phyloP scores from a whole-genome alignment of 225 moss, liverwort and hornwort species.

The Sphagnum tenellum region DNA sequence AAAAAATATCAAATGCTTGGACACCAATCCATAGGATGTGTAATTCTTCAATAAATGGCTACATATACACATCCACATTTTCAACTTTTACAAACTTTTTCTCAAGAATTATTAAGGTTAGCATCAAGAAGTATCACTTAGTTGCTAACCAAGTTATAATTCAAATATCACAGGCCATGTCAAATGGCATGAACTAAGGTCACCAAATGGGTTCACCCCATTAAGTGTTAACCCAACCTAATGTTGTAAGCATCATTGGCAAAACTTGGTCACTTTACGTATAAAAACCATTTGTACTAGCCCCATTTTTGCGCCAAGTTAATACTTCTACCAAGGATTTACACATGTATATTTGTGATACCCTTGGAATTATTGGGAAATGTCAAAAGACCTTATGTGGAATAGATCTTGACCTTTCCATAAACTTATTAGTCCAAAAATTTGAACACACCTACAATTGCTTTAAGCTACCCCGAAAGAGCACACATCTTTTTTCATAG shows the following conservation, averaged over 20 bases:
- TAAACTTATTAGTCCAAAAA: too few species aligned
- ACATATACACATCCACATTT: constrained; percentile 8
- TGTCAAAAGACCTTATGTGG: not conserved
- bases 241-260: not conserved
- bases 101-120: not conserved
- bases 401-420: too few species aligned
- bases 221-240: not conserved
- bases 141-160: constrained; percentile 1
- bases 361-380: not conserved
- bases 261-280: not conserved
- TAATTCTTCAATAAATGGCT: constrained; percentile 8
- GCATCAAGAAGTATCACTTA: not conserved
- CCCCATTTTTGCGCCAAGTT: not conserved
- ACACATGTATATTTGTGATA: not conserved
- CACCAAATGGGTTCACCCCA: constrained; percentile 1
- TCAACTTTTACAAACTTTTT: constrained; percentile 1
- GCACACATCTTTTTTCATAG: not conserved
- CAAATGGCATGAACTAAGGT: not conserved
- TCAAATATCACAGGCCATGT: constrained; percentile 2
- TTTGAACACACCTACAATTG: not conserved
- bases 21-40: not conserved
- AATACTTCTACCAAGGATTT: not conserved
- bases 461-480: not conserved
- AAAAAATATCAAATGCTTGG: not conserved
- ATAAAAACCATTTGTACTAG: too few species aligned